Conservation (phyloP, 2,329 filamentous ascomycete genomes). For the Didymella arachidicola region DNA sequence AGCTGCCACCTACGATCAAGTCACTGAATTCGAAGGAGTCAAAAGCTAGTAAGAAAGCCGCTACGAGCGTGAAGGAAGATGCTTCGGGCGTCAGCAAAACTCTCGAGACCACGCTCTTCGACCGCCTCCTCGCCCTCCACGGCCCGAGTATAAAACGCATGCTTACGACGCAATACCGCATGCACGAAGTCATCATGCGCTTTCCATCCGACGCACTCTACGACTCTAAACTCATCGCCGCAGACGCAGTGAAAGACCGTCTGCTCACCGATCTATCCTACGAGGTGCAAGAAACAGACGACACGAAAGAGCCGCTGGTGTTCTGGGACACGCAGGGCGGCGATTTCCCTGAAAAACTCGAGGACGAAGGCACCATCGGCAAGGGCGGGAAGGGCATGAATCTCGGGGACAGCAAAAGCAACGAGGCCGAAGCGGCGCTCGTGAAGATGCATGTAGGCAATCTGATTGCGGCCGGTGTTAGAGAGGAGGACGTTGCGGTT, state of each 20-base stretch:
- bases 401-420: conserved; percentile 83
- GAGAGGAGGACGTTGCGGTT: conserved; percentile 84
- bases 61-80: conserved; percentile 36
- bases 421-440: conserved; percentile 85
- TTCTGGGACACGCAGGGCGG: conserved; percentile 98
- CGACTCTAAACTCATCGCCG: conserved; percentile 80
- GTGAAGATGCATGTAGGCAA: conserved; percentile 79
- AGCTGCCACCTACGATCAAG: conserved; percentile 94
- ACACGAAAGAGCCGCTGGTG: conserved; percentile 85
- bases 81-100: conserved; percentile 58
- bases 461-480: conserved; percentile 81
- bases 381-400: conserved; percentile 58
- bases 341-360: conserved; percentile 83
- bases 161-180: conserved; percentile 96
- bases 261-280: conserved; percentile 81
- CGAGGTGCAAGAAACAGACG: conserved; percentile 78
- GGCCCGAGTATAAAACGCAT: conserved; percentile 87
- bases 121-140: conserved; percentile 82
- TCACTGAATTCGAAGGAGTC: conserved; percentile 62
- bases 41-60: conserved; percentile 44
- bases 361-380: conserved; percentile 70
- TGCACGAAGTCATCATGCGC: conserved; percentile 95
- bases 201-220: conserved; percentile 93
- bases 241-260: conserved; percentile 76
- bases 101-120: conserved; percentile 91